These are phyloP conservation scores for Phytophthora boehmeriae DNA, from an alignment of 352 stramenopile genomes.

Conservation along the genomic window DNA sequence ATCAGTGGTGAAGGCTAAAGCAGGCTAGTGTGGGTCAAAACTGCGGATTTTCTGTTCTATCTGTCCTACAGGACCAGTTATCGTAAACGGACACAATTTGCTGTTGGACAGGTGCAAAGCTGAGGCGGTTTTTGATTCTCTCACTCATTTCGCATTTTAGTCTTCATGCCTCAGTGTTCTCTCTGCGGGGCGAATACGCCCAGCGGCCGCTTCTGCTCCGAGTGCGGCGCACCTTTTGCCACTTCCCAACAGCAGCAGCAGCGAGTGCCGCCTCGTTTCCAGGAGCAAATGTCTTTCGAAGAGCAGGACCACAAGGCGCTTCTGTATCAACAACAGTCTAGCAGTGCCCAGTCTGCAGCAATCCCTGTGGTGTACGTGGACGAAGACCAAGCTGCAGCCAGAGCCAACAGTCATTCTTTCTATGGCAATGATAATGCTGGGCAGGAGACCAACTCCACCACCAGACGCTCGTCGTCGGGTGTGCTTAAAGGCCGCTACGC, in stretches of 20 bases:
- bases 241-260: slow-evolving; percentile 5
- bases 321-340: slow-evolving; percentile 21
- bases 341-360: slow-evolving; percentile 6
- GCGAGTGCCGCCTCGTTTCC: slow-evolving; percentile 26
- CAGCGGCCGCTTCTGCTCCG: slow-evolving; percentile 39
- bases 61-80: too few species aligned
- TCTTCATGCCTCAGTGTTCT: slow-evolving; percentile 10
- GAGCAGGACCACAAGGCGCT: slow-evolving; percentile 36
- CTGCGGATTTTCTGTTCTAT: slow-evolving; percentile 3
- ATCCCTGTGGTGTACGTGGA: slow-evolving; percentile 41
- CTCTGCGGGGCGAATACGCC: slow-evolving; percentile 19
- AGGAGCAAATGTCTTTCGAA: slow-evolving; percentile 35
- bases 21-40: too few species aligned
- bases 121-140: too few species aligned
- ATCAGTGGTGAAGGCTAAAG: too few species aligned
- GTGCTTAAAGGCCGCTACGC: slow-evolving; percentile 51
- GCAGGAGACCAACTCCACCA: slow-evolving; percentile 8
- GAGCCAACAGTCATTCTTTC: slow-evolving; percentile 11
- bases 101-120: too few species aligned
- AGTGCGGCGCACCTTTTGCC: slow-evolving; percentile 35
- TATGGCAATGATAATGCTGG: too few species aligned
- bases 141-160: too few species aligned
- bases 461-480: slow-evolving; percentile 12
- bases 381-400: slow-evolving; percentile 7
- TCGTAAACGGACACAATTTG: too few species aligned